These are phyloP conservation scores for Corylus avellana DNA, from an alignment of 306 rosid genomes.

Conservation along the genomic window DNA sequence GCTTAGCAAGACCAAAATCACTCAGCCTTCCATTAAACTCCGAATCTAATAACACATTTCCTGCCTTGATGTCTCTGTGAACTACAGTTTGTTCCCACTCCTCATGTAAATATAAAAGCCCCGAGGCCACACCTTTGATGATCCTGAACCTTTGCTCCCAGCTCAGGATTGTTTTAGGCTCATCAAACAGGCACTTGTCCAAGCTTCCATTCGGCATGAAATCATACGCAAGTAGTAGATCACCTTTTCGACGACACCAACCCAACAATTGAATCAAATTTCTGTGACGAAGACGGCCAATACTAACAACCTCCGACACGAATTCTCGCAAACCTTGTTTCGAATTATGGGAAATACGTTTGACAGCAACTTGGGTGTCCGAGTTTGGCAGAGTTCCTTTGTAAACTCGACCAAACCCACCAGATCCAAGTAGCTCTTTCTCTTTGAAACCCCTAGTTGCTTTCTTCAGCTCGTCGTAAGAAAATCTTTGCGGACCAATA, in stretches of 20 bases:
- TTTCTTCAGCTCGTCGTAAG: slow-evolving; percentile 28
- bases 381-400: slow-evolving; percentile 32
- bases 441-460: slow-evolving; percentile 35
- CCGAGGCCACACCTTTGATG: slow-evolving; percentile 35
- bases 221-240: slow-evolving; percentile 35
- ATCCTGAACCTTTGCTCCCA: slow-evolving; percentile 36
- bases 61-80: slow-evolving; percentile 40
- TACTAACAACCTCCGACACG: slow-evolving; percentile 30
- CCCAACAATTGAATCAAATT: slow-evolving; percentile 38
- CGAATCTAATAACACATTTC: slow-evolving; percentile 37
- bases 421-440: slow-evolving; percentile 34
- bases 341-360: slow-evolving; percentile 30
- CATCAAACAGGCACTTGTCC: slow-evolving; percentile 36
- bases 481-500: slow-evolving; percentile 40
- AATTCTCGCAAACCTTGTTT: slow-evolving; percentile 34
- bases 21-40: slow-evolving; percentile 31
- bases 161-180: slow-evolving; percentile 22
- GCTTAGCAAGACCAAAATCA: slow-evolving; percentile 41
- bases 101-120: slow-evolving; percentile 39
- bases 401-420: slow-evolving; percentile 40
- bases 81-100: slow-evolving; percentile 42
- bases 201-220: slow-evolving; percentile 42
- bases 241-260: slow-evolving; percentile 35
- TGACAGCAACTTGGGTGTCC: slow-evolving; percentile 28
- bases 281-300: slow-evolving; percentile 36